Evolutionary conservation across 2,329 filamentous ascomycete species (phyloP), one percentile per base, ranked within the genome.

Genomic region (Elsinoe arachidis): DNA sequence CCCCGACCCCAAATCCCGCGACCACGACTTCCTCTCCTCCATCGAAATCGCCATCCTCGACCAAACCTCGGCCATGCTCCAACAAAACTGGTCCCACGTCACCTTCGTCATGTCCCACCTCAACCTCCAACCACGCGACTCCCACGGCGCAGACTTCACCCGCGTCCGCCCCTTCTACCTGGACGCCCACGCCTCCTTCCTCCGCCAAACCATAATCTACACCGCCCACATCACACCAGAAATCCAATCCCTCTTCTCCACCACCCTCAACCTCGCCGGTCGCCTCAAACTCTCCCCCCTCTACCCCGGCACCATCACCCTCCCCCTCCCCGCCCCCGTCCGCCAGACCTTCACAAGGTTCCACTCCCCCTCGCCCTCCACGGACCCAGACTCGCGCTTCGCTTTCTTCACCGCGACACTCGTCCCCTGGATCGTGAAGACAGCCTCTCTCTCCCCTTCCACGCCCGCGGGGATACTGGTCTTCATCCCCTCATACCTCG

Each of bases 81-180:
- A 96, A 90, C 93, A 99, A 71, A 97, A 96, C 70, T 97, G 92
- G 91, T 90, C 96, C 67, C 92, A 99, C 68, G 82, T 96, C 60
- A 88, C 95, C 70, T 88, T 88, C 69, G 87, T 96, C 65, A 91
- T 97, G 67, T 84, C 89, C 61, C 89, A 96, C 69, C 80, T 99
- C 61, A 99, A 99, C 70, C 78, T 87, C 19, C 89, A 95, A 66
- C 92, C 93, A 37, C 89, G 86, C 67, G 88, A 95, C 65, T 82
- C 89, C 0, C 91, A 96, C 70, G 91, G 88, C 62, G 95, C 90
- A 66, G 93, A 99, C 74, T 96, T 97, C 69, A 88, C 86, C 63
- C 87, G 93, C 15, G 88, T 97, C 5, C 82, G 91, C 53, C 83
- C 79, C 62, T 97, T 90, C 90, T 97, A 96, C 68, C 80, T 97